A percentile compares a stretch with the other conserved stretches of the same genome.
phyloP scores from a whole-genome alignment of 345 rosid genomes.

The Acer saccharum region DNA sequence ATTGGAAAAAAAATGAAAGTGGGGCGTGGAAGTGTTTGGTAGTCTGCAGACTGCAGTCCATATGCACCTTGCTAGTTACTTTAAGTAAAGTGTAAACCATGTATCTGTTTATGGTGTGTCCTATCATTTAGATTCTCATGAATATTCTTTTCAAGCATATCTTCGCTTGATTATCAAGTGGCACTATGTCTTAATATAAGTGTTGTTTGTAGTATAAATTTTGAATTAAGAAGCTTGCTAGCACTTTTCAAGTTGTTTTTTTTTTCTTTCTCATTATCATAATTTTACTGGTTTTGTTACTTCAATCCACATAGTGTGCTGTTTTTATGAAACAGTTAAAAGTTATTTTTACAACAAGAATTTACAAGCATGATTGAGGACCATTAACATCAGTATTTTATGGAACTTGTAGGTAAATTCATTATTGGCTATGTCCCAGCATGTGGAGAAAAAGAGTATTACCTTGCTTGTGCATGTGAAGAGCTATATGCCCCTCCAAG shows the following conservation, averaged over 20 bases:
- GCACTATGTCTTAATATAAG: background rate
- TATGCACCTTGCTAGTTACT: background rate
- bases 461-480: constrained; percentile 85
- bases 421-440: constrained; percentile 70
- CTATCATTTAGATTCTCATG: background rate
- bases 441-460: constrained; percentile 85
- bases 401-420: constrained; percentile 68
- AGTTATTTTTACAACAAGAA: background rate
- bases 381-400: background rate
- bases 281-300: background rate
- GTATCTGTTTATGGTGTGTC: background rate
- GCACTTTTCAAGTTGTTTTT: background rate
- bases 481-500: constrained; percentile 94
- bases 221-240: background rate
- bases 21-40: no score
- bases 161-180: background rate
- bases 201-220: background rate
- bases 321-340: constrained; percentile 3
- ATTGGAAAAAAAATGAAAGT: no score
- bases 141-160: background rate
- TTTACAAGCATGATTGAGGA: background rate
- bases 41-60: background rate
- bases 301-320: background rate
- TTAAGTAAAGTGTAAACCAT: background rate
- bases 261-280: background rate